A percentile compares a stretch with the other conserved stretches of the same genome.
Evolutionary conservation across 768 basidiomycete species (phyloP).

Genomic region (Gelatoporia subvermispora): DNA sequence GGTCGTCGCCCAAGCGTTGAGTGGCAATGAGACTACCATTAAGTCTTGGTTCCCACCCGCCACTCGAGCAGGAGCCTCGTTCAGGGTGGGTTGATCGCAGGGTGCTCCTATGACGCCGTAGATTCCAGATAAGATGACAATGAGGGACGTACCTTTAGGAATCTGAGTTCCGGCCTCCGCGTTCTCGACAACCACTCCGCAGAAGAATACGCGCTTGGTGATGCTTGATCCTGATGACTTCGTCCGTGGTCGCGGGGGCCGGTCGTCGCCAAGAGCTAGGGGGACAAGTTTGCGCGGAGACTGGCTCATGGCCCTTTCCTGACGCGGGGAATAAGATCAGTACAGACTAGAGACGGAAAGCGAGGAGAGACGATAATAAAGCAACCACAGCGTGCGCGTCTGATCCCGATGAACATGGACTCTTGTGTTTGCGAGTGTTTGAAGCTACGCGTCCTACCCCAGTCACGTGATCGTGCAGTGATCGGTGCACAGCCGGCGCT

Average conservation of each 20-base stretch:
- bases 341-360: conserved; percentile 1
- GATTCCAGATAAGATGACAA: not conserved
- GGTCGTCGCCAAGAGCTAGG: conserved; percentile 64
- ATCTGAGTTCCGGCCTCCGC: conserved; percentile 66
- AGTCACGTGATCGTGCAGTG: not conserved
- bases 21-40: no score
- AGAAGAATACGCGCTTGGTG: conserved; percentile 83
- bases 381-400: not conserved
- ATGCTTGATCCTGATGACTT: conserved; percentile 35
- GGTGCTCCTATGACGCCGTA: conserved; percentile 7
- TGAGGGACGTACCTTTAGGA: conserved; percentile 51
- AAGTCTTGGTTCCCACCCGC: no score
- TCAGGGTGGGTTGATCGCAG: not conserved
- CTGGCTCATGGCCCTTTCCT: conserved; percentile 54
- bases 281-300: conserved; percentile 75
- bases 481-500: no score
- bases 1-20: no score
- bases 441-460: not conserved
- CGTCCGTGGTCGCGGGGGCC: conserved; percentile 34
- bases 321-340: conserved; percentile 2
- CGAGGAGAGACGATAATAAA: not conserved
- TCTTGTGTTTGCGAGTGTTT: no score
- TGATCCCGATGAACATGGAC: not conserved
- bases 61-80: no score
- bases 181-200: conserved; percentile 85